Percentiles rank a stretch among this genome's conserved stretches.
Evolutionary conservation across 257 asterid genomes (phyloP).

Genomic region (Handroanthus guayacan): DNA sequence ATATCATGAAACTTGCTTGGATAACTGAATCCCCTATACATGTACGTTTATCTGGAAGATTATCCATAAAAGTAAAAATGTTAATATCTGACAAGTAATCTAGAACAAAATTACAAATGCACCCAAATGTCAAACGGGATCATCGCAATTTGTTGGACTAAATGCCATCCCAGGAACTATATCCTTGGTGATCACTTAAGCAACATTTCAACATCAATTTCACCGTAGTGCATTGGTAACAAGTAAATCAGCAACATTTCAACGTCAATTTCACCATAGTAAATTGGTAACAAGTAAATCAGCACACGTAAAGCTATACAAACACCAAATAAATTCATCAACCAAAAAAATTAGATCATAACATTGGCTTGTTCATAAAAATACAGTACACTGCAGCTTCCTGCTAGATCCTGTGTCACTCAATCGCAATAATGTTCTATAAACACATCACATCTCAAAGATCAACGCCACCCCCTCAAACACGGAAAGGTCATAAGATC

Average conservation of each 20-base stretch:
- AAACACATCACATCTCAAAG: neutral
- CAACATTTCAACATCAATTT: neutral
- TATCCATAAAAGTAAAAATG: neutral
- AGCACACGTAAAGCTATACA: neutral
- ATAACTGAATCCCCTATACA: neutral
- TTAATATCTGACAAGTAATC: neutral
- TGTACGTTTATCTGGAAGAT: neutral
- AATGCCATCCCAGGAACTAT: neutral
- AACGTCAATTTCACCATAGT: neutral
- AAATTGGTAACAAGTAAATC: neutral
- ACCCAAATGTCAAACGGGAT: neutral
- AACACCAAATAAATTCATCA: constrained; percentile 10
- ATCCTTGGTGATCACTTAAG: constrained; percentile 3
- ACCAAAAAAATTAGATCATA: neutral
- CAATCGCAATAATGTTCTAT: neutral
- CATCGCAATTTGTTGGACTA: neutral
- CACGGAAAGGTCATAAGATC: neutral
- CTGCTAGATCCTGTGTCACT: neutral
- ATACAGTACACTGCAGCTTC: neutral
- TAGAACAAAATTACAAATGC: neutral
- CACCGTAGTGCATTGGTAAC: neutral
- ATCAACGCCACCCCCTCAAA: neutral
- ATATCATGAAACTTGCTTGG: neutral
- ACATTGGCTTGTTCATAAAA: neutral
- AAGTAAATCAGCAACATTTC: constrained; percentile 7